phyloP scores from a whole-genome alignment of 2,329 filamentous ascomycete genomes.

The Colletotrichum sp. region DNA sequence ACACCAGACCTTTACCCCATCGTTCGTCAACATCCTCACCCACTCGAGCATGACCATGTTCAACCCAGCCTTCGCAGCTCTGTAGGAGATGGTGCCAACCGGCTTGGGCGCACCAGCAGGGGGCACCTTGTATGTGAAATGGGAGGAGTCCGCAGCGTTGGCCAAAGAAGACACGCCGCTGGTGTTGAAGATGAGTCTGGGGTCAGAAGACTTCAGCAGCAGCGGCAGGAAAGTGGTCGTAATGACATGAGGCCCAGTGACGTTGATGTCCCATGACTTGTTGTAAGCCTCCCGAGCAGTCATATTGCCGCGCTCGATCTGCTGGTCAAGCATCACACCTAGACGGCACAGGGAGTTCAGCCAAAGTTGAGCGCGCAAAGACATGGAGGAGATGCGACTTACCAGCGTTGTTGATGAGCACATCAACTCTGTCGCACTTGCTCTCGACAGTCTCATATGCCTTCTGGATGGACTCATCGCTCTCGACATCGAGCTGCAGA shows the following conservation, averaged over 20 bases:
- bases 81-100: neutral
- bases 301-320: neutral
- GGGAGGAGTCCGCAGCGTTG: neutral
- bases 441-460: slow-evolving; percentile 19
- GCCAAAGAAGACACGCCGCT: neutral
- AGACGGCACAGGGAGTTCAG: rapidly evolving
- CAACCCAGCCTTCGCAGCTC: neutral
- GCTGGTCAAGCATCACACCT: slow-evolving; percentile 9
- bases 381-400: neutral
- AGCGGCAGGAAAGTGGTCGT: neutral
- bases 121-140: neutral
- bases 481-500: slow-evolving; percentile 24
- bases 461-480: slow-evolving; percentile 20
- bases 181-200: neutral
- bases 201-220: neutral
- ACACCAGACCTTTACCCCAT: neutral
- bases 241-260: neutral
- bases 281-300: neutral
- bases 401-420: slow-evolving; percentile 37
- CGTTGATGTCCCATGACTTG: neutral
- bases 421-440: slow-evolving; percentile 22
- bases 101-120: neutral
- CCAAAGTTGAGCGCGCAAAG: neutral
- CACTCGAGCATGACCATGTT: neutral
- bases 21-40: neutral